Conservation (phyloP, 1,284 basidiomycete genomes). For the Irpex sp. region DNA sequence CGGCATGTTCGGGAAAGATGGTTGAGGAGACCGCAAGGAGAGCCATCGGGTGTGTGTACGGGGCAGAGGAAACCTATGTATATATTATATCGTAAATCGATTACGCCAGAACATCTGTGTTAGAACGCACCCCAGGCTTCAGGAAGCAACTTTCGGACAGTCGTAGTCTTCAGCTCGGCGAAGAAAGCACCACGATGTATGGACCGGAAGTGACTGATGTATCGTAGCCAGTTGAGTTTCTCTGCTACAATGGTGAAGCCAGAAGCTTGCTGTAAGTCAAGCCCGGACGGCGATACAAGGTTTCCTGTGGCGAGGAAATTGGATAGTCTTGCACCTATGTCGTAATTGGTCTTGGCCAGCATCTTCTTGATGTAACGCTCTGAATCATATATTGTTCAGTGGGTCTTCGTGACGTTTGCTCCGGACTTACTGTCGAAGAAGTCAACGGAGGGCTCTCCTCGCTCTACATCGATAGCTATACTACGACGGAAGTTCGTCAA, state of each 20-base stretch:
- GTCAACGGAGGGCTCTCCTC: conserved; percentile 70
- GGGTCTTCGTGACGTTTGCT: background rate
- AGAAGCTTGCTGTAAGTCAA: conserved; percentile 95
- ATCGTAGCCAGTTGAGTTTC: conserved; percentile 98
- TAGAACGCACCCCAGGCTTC: conserved; percentile 87
- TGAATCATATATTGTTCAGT: conserved; percentile 25
- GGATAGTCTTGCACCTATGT: conserved; percentile 85
- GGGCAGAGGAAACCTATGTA: conserved; percentile 91
- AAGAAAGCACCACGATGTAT: conserved; percentile 99
- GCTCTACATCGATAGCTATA: conserved; percentile 72
- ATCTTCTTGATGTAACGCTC: conserved; percentile 82
- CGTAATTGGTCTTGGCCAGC: conserved; percentile 79
- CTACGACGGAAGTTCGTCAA: conserved; percentile 72
- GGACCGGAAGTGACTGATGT: conserved; percentile 97
- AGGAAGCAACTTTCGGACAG: conserved; percentile 94
- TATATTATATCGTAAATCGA: background rate
- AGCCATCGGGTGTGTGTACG: conserved; percentile 97
- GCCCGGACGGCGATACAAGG: conserved; percentile 88
- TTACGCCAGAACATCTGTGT: background rate
- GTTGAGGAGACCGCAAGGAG: conserved; percentile 96
- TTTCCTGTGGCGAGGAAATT: conserved; percentile 99
- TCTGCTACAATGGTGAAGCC: conserved; percentile 99
- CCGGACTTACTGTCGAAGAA: conserved; percentile 74
- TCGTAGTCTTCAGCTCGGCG: conserved; percentile 97
- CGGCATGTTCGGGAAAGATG: conserved; percentile 94